Conservation (phyloP, 305 asterid species). For the Fraxinus baroniana region DNA sequence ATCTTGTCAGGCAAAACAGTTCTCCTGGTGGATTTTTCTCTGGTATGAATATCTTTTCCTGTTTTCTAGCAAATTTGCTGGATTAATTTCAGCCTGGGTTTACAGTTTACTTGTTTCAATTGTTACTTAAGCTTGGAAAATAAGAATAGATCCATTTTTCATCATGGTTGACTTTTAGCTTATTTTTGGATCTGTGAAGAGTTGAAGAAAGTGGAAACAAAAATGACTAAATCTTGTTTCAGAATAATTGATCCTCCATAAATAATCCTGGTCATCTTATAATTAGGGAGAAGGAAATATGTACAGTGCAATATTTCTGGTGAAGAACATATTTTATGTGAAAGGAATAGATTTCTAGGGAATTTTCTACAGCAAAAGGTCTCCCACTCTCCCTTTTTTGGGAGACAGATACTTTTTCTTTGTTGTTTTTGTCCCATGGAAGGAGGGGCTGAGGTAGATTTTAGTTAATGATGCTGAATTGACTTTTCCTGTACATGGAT, state of each 20-base stretch:
- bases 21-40: conserved; percentile 81
- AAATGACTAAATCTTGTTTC: not conserved
- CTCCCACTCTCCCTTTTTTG: too few relatives aligned
- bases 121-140: conserved; percentile 11
- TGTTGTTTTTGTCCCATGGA: too few relatives aligned
- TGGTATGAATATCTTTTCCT: conserved; percentile 40
- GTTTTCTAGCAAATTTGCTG: not conserved
- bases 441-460: too few relatives aligned
- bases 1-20: conserved; percentile 74
- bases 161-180: conserved; percentile 36
- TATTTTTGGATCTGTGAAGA: not conserved
- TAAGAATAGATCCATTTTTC: conserved; percentile 5
- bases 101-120: not conserved
- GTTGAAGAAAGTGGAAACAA: not conserved
- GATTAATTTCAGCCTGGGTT: not conserved
- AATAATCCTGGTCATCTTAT: not conserved
- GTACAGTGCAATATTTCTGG: too few relatives aligned
- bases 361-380: too few relatives aligned
- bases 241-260: too few relatives aligned
- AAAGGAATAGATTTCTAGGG: too few relatives aligned
- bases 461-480: too few relatives aligned
- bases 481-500: too few relatives aligned
- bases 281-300: too few relatives aligned
- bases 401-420: too few relatives aligned
- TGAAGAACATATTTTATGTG: too few relatives aligned